Evolutionary conservation across 305 asterid genomes (phyloP).

Genomic region (Ajuga reptans): DNA sequence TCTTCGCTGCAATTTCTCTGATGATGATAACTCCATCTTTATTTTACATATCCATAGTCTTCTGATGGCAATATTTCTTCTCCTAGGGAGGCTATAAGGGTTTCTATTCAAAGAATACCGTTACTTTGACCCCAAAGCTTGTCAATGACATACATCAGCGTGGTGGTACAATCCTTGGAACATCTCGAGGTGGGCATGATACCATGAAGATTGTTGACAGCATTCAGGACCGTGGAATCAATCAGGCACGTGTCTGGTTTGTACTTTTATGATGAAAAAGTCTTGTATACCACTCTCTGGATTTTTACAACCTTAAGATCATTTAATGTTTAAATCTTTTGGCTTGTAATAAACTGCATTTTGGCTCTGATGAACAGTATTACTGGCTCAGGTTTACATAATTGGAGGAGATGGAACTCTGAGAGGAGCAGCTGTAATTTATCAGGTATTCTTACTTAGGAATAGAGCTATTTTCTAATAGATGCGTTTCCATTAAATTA

Average conservation of each 20-base stretch:
- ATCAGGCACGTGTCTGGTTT: conserved; percentile 54
- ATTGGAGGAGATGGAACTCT: conserved; percentile 98
- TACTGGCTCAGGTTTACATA: conserved; percentile 68
- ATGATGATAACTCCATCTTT: neutral
- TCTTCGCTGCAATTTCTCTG: conserved; percentile 3
- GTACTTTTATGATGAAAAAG: neutral
- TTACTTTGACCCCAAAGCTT: conserved; percentile 64
- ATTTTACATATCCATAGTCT: conserved; percentile 7
- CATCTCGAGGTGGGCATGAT: conserved; percentile 98
- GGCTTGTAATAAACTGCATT: conserved; percentile 21
- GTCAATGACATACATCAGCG: conserved; percentile 94
- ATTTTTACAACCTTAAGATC: neutral
- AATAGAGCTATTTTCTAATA: conserved; percentile 1
- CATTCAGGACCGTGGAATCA: conserved; percentile 96
- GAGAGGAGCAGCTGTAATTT: conserved; percentile 80
- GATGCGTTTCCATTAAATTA: neutral
- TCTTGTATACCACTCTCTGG: conserved; percentile 15
- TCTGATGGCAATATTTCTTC: conserved; percentile 21
- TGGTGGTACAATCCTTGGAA: conserved; percentile 93
- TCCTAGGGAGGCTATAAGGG: conserved; percentile 70
- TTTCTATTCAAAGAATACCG: conserved; percentile 79
- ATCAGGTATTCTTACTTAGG: conserved; percentile 49
- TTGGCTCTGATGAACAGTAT: conserved; percentile 32
- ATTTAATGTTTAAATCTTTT: conserved; percentile 4
- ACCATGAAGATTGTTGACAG: conserved; percentile 88